Evolutionary conservation across 176 grass and related monocot species (phyloP), one percentile per base, ranked within the genome.

Genomic region (Areca catechu): DNA sequence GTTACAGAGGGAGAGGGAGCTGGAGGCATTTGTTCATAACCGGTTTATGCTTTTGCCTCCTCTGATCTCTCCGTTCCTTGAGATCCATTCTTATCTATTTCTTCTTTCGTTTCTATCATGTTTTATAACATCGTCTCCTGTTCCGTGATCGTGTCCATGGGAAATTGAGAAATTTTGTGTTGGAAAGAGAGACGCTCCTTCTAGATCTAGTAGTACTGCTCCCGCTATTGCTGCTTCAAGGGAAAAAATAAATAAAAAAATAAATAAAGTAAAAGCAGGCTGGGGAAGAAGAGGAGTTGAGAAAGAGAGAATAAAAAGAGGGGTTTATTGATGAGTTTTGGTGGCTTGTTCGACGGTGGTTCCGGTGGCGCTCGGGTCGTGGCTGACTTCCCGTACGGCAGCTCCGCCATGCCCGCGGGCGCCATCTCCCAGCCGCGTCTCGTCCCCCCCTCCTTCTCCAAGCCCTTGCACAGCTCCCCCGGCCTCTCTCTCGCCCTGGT

Each of bases 401-500:
- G 37, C 62, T 3, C 77, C 25, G 67, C 61, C 47, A 28, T 61
- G 57, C 27, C 70, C 20, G 56, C 4, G 23, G 85, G 60, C 1
- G 73, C 63, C 3, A 65, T 80, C 28, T 70, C 83, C 57, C 82
- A 76, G 66, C 49, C 71, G 52, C 56, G 53, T 52, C 61, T 82
- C 70, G 29, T 84, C 60, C 52, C 64, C 15, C 4, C 77, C 21
- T 54, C 76, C 19, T 1, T 75, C 30, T 48, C 78, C 2, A 76
- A 79, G 21, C 62, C 79, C 22, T 61, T 49, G 24, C 81, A 64
- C 60, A 53, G 65, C 16, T 60, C 80, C 57, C 58, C 86, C 12
- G 87, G 83, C 58, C 92, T 97, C 72, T 88, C 92, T 27, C 92
- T 97, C 37, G 86, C 83, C 25, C 61, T 97, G 92, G 92, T 95